A percentile compares a stretch with the other conserved stretches of the same genome.
phyloP scores from a whole-genome alignment of 495 filamentous ascomycete genomes.

The Endocarpon pusillum region DNA sequence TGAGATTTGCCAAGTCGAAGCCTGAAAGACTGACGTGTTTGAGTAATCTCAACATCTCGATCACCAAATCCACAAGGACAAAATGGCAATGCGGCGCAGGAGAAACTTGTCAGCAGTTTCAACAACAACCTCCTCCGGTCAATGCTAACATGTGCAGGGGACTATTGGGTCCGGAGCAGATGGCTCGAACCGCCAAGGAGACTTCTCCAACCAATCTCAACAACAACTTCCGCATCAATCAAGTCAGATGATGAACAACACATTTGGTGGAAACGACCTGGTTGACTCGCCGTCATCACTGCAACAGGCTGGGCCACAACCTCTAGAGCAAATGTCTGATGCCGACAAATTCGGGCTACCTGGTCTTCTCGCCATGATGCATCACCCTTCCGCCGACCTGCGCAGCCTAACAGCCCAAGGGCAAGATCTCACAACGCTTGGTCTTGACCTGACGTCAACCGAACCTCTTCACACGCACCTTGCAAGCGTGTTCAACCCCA shows the following conservation, averaged over 20 bases:
- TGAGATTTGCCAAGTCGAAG: neutral
- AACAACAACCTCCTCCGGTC: no score
- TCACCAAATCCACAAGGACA: slow-evolving; percentile 6
- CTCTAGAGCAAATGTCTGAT: slow-evolving; percentile 58
- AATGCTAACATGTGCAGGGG: no score
- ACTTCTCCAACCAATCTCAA: slow-evolving; percentile 8
- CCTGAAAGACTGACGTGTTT: slow-evolving; percentile 2
- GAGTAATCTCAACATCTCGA: slow-evolving; percentile 19
- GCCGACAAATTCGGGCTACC: slow-evolving; percentile 68
- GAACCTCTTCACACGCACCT: slow-evolving; percentile 46
- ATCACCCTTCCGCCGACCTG: slow-evolving; percentile 59
- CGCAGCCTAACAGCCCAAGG: slow-evolving; percentile 57
- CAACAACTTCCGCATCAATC: slow-evolving; percentile 17
- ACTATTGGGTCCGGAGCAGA: slow-evolving; percentile 2
- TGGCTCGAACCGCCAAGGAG: slow-evolving; percentile 21
- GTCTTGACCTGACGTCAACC: slow-evolving; percentile 60
- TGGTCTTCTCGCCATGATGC: slow-evolving; percentile 63
- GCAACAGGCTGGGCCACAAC: slow-evolving; percentile 33
- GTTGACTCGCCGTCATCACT: slow-evolving; percentile 26
- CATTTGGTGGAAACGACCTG: slow-evolving; percentile 21
- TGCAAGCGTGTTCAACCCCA: slow-evolving; percentile 55
- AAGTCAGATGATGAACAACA: no score
- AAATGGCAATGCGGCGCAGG: no score
- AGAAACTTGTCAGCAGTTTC: no score
- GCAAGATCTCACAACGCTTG: slow-evolving; percentile 59